Evolutionary conservation across 306 rosid species (phyloP).

Genomic region (Ormosia semicastrata): DNA sequence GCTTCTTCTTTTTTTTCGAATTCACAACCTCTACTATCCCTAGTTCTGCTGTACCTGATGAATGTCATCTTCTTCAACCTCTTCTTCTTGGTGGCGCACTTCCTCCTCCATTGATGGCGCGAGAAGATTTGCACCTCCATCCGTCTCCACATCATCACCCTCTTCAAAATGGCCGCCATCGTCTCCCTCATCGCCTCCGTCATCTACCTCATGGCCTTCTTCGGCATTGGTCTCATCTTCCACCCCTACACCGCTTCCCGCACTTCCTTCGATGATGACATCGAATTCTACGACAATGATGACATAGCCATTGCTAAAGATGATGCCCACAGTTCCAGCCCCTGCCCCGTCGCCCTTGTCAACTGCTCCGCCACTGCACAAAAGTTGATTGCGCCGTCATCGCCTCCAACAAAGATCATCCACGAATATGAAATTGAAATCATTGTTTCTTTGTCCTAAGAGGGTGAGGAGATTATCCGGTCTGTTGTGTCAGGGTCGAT

Average conservation of each 20-base stretch:
- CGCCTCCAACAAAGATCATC: too few species aligned
- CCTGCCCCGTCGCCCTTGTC: slow-evolving; percentile 57
- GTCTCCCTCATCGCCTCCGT: slow-evolving; percentile 67
- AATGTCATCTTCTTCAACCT: slow-evolving; percentile 64
- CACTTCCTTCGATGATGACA: slow-evolving; percentile 52
- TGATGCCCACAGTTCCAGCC: slow-evolving; percentile 28
- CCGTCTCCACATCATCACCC: slow-evolving; percentile 69
- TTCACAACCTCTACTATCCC: background rate
- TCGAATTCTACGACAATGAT: slow-evolving; percentile 45
- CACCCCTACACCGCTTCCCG: slow-evolving; percentile 47
- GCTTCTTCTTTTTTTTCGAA: too few species aligned
- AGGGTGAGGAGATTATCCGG: slow-evolving; percentile 57
- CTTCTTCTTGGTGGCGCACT: slow-evolving; percentile 81
- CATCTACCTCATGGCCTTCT: slow-evolving; percentile 76
- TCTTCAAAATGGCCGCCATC: slow-evolving; percentile 63
- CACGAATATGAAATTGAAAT: too few species aligned
- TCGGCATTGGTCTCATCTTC: slow-evolving; percentile 76
- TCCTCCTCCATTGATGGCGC: slow-evolving; percentile 78
- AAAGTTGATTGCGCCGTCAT: slow-evolving; percentile 37
- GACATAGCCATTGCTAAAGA: slow-evolving; percentile 39
- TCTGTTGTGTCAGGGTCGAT: slow-evolving; percentile 57
- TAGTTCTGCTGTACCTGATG: slow-evolving; percentile 51
- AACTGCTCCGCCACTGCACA: slow-evolving; percentile 51
- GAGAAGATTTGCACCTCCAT: slow-evolving; percentile 83
- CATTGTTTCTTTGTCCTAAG: too few species aligned